Base-by-base conservation (phyloP, 1,139 yeast genomes). In the Pichia sp. region DNA sequence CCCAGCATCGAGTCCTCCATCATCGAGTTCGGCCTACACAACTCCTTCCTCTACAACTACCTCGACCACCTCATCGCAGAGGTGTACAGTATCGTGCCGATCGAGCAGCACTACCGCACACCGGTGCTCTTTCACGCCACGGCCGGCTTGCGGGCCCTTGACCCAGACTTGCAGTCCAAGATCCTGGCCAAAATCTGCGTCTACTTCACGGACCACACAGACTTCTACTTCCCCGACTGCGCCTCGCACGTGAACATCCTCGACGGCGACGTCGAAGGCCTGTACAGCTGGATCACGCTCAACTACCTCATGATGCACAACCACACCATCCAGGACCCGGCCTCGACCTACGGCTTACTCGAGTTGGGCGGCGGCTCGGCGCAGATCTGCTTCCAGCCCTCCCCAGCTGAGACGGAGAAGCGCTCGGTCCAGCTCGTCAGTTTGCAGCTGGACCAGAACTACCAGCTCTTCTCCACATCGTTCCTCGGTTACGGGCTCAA, bases 81-180 rank as follows among this genome's bases (percentile, higher is more conserved):
- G 50, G 87, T 90, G 3, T 71, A 78, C 58, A 67, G 75, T 6
- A 75, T 84, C 3, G 82, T 89, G 1, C 96, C 96, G 5, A 70
- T 72, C 47, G 78, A 82, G 11, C 89, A 86, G 65, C 86, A 83
- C 57, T 66, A 70, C n/a, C 70, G 92, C 48, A 88, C 95, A 0
- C 96, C 95, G 0, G 75, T 88, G 0, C 87, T 85, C 62, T 70
- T 88, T 34, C 90, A 85, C 67, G 87, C 93, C 0, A 87, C 95
- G 0, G 95, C 90, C 0, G 93, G 95, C 0, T 80, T 87, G 85
- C 72, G 95, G 47, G 68, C 83, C 13, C 70, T 87, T 50, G 75
- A 79, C 5, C 85, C 83, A 0, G 71, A 74, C 1, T 78, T 80
- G 45, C 88, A 83, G 61, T 68, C 70, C 26, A 70, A 69, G 16